Conservation (phyloP, 257 asterid genomes). For the Pogostemon cablin region DNA sequence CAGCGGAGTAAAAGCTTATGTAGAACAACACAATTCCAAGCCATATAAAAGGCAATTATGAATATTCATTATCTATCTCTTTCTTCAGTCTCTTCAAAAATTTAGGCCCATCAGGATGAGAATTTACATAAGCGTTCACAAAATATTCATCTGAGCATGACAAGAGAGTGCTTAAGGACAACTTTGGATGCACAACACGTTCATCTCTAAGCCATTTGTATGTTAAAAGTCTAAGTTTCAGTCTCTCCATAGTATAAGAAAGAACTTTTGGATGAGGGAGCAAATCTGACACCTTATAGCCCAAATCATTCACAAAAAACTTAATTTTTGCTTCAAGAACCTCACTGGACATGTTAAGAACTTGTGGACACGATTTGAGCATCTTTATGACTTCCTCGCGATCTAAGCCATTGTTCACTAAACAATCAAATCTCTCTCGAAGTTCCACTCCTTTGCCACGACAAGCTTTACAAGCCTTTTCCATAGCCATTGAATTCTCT, state of each 20-base stretch:
- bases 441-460: slow-evolving; percentile 69
- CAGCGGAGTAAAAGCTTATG: background rate
- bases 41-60: slow-evolving; percentile 11
- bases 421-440: slow-evolving; percentile 69
- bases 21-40: slow-evolving; percentile 11
- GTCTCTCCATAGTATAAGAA: slow-evolving; percentile 51
- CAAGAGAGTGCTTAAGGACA: slow-evolving; percentile 71
- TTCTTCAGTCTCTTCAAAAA: slow-evolving; percentile 61
- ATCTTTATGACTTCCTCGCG: slow-evolving; percentile 47
- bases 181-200: slow-evolving; percentile 43
- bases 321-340: slow-evolving; percentile 51
- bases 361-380: slow-evolving; percentile 56
- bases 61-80: slow-evolving; percentile 17
- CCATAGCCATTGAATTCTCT: slow-evolving; percentile 63
- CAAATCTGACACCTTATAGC: slow-evolving; percentile 50
- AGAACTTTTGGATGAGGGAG: slow-evolving; percentile 48
- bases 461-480: slow-evolving; percentile 50
- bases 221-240: slow-evolving; percentile 44
- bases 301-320: slow-evolving; percentile 52
- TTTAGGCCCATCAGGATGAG: slow-evolving; percentile 60
- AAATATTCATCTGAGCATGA: slow-evolving; percentile 54
- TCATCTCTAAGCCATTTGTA: slow-evolving; percentile 69
- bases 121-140: slow-evolving; percentile 47
- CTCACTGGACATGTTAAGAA: slow-evolving; percentile 63
- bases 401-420: slow-evolving; percentile 54